Evolutionary conservation across 352 stramenopile species (phyloP).

Genomic region (Globisporangium apiculatum): DNA sequence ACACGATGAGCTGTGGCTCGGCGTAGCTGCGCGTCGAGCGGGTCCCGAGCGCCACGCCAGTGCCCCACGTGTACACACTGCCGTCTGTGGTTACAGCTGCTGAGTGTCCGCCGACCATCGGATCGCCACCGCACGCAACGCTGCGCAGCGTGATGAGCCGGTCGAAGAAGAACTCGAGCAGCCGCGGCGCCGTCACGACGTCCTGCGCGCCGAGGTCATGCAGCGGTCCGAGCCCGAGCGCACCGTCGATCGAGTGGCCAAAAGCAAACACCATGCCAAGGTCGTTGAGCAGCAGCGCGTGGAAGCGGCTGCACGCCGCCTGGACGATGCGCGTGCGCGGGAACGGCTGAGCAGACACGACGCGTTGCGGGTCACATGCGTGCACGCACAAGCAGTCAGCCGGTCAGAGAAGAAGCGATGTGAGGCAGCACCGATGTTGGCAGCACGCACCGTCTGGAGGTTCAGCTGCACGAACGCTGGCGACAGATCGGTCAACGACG

Average conservation of each 20-base stretch:
- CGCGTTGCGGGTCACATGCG: too few species aligned
- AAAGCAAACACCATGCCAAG: slow-evolving; percentile 56
- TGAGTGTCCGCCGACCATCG: slow-evolving; percentile 56
- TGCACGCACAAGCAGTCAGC: too few species aligned
- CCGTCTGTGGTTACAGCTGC: slow-evolving; percentile 51
- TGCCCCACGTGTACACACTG: slow-evolving; percentile 72
- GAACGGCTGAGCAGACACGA: slow-evolving; percentile 25
- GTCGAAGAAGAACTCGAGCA: slow-evolving; percentile 54
- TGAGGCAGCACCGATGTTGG: too few species aligned
- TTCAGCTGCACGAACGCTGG: slow-evolving; percentile 3
- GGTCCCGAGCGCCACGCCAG: slow-evolving; percentile 39
- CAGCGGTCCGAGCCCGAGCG: slow-evolving; percentile 21
- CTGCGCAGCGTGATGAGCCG: slow-evolving; percentile 26
- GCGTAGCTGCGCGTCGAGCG: slow-evolving; percentile 27
- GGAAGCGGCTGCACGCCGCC: slow-evolving; percentile 45
- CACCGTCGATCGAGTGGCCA: slow-evolving; percentile 41
- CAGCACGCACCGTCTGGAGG: slow-evolving; percentile 22
- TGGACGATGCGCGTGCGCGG: slow-evolving; percentile 54
- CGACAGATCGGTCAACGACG: neutral
- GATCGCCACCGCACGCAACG: slow-evolving; percentile 49
- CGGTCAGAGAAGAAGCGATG: too few species aligned
- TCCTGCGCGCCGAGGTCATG: slow-evolving; percentile 13
- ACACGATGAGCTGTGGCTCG: slow-evolving; percentile 25
- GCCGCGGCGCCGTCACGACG: slow-evolving; percentile 17
- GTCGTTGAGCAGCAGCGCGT: slow-evolving; percentile 61